Evolutionary conservation across 805 yeast species (phyloP).

Genomic region (Helenozyma rhizophorensis): DNA sequence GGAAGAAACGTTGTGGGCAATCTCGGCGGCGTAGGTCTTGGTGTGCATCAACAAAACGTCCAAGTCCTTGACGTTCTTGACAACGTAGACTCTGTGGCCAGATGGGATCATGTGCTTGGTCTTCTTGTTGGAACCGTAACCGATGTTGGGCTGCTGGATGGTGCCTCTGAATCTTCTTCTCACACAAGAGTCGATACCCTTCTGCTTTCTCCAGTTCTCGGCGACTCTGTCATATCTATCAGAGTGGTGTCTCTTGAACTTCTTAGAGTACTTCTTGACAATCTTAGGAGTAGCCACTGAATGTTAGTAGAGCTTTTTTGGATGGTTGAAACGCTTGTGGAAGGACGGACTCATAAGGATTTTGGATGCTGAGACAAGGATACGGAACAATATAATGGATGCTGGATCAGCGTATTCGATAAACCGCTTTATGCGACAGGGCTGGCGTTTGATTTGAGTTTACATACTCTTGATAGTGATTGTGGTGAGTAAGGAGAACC

Average conservation of each 20-base stretch:
- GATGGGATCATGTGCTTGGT: conserved; percentile 94
- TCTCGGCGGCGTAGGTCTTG: conserved; percentile 99
- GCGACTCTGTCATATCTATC: conserved; percentile 98
- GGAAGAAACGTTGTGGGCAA: conserved; percentile 97
- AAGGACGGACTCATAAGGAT: too few relatives aligned
- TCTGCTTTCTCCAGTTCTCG: conserved; percentile 99
- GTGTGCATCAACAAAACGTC: conserved; percentile 96
- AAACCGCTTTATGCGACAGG: neutral
- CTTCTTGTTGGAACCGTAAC: conserved; percentile 99
- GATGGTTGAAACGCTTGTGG: too few relatives aligned
- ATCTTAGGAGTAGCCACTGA: conserved; percentile 98
- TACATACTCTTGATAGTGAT: conserved; percentile 19
- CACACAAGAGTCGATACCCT: conserved; percentile 99
- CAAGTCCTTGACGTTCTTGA: conserved; percentile 87
- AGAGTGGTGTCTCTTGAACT: conserved; percentile 99
- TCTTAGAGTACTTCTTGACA: conserved; percentile 98
- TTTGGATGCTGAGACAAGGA: too few relatives aligned
- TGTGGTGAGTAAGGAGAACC: conserved; percentile 14
- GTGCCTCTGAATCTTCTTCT: conserved; percentile 99
- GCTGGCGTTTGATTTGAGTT: conserved; percentile 1
- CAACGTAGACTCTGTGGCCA: conserved; percentile 96
- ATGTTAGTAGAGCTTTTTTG: too few relatives aligned
- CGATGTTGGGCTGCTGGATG: conserved; percentile 98
- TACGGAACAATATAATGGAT: too few relatives aligned
- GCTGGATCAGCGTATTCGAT: too few relatives aligned